These are phyloP conservation scores for Penicillium sp. DNA, from an alignment of 2,329 filamentous ascomycete species.

Conservation along the genomic window DNA sequence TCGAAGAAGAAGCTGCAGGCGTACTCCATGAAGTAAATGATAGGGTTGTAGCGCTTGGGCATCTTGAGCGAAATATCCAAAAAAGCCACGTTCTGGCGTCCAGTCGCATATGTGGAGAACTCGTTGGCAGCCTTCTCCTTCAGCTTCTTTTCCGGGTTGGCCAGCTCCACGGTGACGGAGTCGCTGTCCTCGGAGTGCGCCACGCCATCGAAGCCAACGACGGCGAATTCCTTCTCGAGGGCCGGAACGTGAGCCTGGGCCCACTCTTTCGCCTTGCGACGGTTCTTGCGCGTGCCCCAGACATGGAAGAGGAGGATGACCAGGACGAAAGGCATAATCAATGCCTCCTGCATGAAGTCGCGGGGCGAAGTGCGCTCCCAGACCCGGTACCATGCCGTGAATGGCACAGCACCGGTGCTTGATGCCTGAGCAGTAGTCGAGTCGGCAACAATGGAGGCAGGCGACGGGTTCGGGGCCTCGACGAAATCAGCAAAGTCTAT, in stretches of 20 bases:
- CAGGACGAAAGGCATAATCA: slow-evolving; percentile 71
- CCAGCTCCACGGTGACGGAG: slow-evolving; percentile 36
- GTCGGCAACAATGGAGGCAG: slow-evolving; percentile 46
- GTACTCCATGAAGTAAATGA: slow-evolving; percentile 62
- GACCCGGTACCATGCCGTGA: slow-evolving; percentile 93
- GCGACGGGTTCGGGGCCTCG: slow-evolving; percentile 64
- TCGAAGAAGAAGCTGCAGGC: slow-evolving; percentile 75
- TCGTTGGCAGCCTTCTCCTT: slow-evolving; percentile 86
- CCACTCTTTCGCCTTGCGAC: slow-evolving; percentile 75
- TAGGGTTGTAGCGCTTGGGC: slow-evolving; percentile 81
- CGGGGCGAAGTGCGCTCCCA: slow-evolving; percentile 80
- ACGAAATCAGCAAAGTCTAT: slow-evolving; percentile 94
- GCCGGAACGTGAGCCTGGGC: slow-evolving; percentile 66
- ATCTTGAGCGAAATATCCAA: slow-evolving; percentile 78
- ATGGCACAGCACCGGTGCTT: slow-evolving; percentile 56
- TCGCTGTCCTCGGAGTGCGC: slow-evolving; percentile 47
- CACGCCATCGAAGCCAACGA: slow-evolving; percentile 69
- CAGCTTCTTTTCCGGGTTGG: slow-evolving; percentile 58
- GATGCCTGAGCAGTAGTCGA: slow-evolving; percentile 41
- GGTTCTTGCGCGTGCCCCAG: slow-evolving; percentile 75
- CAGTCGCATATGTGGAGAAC: slow-evolving; percentile 81
- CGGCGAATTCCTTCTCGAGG: slow-evolving; percentile 75
- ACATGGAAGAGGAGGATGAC: slow-evolving; percentile 74
- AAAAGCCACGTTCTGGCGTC: slow-evolving; percentile 88
- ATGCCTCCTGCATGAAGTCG: slow-evolving; percentile 84